Evolutionary conservation across 129 eudicot species (phyloP).

Genomic region (Oenanthe sinensis): DNA sequence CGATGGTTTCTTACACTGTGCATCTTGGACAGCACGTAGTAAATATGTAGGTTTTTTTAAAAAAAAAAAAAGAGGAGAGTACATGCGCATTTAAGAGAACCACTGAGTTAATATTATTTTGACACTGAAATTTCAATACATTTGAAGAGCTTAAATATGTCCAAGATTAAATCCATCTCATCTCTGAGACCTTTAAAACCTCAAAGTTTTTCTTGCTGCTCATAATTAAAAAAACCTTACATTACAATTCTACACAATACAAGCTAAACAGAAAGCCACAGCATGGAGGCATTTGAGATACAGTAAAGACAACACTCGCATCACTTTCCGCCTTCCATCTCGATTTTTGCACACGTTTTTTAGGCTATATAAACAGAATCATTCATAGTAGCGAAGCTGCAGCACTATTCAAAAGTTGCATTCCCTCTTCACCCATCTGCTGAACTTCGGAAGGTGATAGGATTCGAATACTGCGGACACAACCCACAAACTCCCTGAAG

Average conservation of each 20-base stretch:
- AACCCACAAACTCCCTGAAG: constrained; percentile 84
- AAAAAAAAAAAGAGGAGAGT: no score
- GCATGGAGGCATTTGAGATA: constrained; percentile 4
- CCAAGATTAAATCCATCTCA: background rate
- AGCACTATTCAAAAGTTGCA: constrained; percentile 78
- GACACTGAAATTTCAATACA: background rate
- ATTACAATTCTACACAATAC: constrained; percentile 23
- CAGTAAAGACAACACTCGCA: background rate
- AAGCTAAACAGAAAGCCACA: constrained; percentile 20
- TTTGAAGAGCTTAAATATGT: background rate
- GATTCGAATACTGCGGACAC: constrained; percentile 84
- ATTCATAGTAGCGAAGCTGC: constrained; percentile 18
- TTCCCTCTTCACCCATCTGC: constrained; percentile 98
- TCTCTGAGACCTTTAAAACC: background rate
- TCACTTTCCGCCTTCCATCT: constrained; percentile 19
- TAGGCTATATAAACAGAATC: constrained; percentile 12
- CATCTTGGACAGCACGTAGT: no score
- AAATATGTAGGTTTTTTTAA: no score
- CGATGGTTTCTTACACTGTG: no score
- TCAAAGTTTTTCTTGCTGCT: background rate
- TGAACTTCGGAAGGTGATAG: constrained; percentile 93
- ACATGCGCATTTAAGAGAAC: background rate
- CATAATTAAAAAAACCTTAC: background rate
- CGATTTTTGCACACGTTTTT: background rate
- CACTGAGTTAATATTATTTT: background rate